Conservation (phyloP, 805 yeast genomes). For the Saccharomycopsis sp. region DNA sequence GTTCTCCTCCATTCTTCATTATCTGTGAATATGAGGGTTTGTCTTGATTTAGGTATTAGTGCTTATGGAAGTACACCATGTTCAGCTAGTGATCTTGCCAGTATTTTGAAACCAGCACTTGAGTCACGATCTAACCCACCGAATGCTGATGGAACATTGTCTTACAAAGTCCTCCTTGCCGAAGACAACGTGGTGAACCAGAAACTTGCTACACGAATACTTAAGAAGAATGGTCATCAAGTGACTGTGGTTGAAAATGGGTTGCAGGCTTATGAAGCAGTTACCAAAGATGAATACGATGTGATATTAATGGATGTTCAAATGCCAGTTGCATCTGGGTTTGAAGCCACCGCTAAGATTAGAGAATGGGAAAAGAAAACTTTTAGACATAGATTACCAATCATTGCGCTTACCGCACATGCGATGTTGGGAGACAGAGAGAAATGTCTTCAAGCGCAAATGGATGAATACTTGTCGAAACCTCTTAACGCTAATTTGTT, state of each 20-base stretch:
- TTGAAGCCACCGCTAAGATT: conserved; percentile 82
- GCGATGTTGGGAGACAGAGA: conserved; percentile 94
- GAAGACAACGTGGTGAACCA: conserved; percentile 87
- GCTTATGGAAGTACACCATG: conserved; percentile 89
- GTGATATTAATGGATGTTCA: conserved; percentile 90
- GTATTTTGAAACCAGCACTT: conserved; percentile 76
- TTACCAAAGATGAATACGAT: conserved; percentile 60
- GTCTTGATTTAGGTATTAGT: conserved; percentile 80
- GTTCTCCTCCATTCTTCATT: conserved; percentile 70
- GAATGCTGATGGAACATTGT: conserved; percentile 69
- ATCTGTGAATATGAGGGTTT: conserved; percentile 72
- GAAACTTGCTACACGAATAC: conserved; percentile 75
- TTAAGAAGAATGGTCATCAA: conserved; percentile 79
- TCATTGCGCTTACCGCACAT: conserved; percentile 85
- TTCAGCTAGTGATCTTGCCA: conserved; percentile 71
- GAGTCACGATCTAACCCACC: conserved; percentile 78
- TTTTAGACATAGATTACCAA: conserved; percentile 76
- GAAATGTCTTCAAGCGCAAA: conserved; percentile 76
- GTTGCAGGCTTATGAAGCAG: conserved; percentile 71
- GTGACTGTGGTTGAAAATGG: conserved; percentile 87
- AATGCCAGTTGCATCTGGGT: conserved; percentile 95
- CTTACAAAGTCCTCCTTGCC: conserved; percentile 70
- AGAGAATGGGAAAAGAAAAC: conserved; percentile 83
- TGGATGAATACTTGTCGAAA: conserved; percentile 87
- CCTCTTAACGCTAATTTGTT: conserved; percentile 79